Evolutionary conservation across 345 rosid species (phyloP).

Genomic region (Syzygium oleosum): DNA sequence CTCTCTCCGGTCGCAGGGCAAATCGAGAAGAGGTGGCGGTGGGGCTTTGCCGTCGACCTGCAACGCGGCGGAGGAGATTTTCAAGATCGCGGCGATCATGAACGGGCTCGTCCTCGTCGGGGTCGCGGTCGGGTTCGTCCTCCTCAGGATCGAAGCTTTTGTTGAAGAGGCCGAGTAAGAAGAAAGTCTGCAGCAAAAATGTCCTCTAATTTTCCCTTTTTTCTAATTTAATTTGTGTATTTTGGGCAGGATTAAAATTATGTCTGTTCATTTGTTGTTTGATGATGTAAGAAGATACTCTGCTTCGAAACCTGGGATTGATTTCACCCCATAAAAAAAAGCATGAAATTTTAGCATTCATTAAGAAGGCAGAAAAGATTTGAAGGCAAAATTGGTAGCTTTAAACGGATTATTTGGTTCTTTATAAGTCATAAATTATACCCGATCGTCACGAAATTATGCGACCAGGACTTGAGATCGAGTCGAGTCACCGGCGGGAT

Average conservation of each 20-base stretch:
- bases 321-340: neutral
- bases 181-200: neutral
- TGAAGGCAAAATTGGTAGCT: neutral
- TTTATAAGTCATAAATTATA: neutral
- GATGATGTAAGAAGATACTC: neutral
- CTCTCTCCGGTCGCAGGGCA: conserved; percentile 27
- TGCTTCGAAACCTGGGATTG: neutral
- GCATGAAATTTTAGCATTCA: neutral
- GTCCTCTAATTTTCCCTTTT: neutral
- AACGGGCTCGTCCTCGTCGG: conserved; percentile 12
- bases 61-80: conserved; percentile 8
- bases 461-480: neutral
- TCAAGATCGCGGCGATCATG: conserved; percentile 16
- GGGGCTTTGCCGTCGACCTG: conserved; percentile 31
- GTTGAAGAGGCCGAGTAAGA: conserved; percentile 10
- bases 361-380: neutral
- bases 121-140: conserved; percentile 16
- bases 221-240: neutral
- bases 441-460: neutral
- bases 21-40: neutral
- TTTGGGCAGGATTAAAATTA: neutral
- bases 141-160: conserved; percentile 8
- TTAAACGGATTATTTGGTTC: neutral
- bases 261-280: neutral
- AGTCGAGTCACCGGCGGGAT: neutral